Evolutionary conservation across 768 basidiomycete genomes (phyloP), one percentile per base, ranked within the genome.

Genomic region (Boletus barrowsii): DNA sequence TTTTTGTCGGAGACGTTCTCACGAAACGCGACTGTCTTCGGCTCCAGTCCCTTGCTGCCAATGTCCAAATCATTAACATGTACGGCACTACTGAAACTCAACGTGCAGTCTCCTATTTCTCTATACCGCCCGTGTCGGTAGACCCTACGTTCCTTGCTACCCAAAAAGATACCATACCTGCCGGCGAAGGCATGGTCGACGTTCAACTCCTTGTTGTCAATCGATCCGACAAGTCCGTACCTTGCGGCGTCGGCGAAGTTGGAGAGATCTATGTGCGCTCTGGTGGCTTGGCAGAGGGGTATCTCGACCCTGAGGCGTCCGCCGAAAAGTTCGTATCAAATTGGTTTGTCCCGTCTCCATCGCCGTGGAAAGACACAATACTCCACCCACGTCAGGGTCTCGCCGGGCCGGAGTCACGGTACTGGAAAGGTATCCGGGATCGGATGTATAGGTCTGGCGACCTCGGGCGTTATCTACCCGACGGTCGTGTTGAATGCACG

Each of bases 51-150:
- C 86, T 99, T 45, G 97, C 96, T 3, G 76, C 84, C 13, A 97
- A 98, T 62, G 93, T 95, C 14, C 79, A 85, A 33, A 98, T 99
- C 68, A 87, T 98, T 72, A 99, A 99, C 78, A 99, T 99, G 97
- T 99, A 98, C 70, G 97, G 97, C 15, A 98, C 97, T 8, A 99
- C 97, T 20, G 97, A 99, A 73, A 98, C 97, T 9, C 97, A 99
- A 70, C 90, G 97, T 49, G 97, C 97, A 3, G 97, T 99, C 10
- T 98, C 95, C 20, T 98, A 98, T 74, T 98, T 95, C 68, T 81
- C 86, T 20, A 93, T 98, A 62, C 94, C 96, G 3, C 82, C 90
- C 49, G 82, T 96, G 10, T 75, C 86, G 9, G 79, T 79, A 51
- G 94, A 98, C 66, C 80, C 87, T 1, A 94, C 93, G 2, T 98